Evolutionary conservation across 2,329 filamentous ascomycete species (phyloP), one percentile per base, ranked within the genome.

Genomic region (Hypoxylon rubiginosum): DNA sequence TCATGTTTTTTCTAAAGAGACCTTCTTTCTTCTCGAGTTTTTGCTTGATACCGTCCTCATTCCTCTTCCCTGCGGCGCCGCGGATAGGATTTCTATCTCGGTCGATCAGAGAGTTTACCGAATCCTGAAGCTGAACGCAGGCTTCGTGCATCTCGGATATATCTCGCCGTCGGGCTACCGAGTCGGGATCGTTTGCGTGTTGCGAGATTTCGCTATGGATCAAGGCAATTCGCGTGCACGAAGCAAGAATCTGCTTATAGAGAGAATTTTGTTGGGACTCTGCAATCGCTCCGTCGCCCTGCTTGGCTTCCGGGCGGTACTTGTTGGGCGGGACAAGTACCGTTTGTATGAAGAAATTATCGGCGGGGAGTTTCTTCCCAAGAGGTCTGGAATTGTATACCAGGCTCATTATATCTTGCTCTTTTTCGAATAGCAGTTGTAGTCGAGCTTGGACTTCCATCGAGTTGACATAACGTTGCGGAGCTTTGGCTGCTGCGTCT

Each of bases 1-100:
- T 99, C 96, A 99, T 98, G 81, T 99, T 97, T 84, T 97, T 98
- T 74, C 96, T 88, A 84, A 99, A 99, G 30, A 99, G 85, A 70
- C 96, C 96, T 77, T 99, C 97, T 81, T 99, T 99, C 85, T 99
- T 99, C 81, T 99, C 96, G 28, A 99, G 86, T 76, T 94, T 92
- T 77, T 99, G 96, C 82, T 99, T 99, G 82, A 99, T 97, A 72
- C 97, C 96, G 69, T 97, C 94, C 67, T 97, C 92, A 57, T 93
- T 91, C 60, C 90, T 86, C 74, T 91, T 90, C 13, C 90, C 92
- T 28, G 93, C 92, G 17, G 89, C 85, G 55, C 93, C 93, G 69
- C 92, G 90, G 3, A 93, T 85, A 2, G 94, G 92, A 74, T 96
- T 97, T 68, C 94, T 91, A 74, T 94, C 92, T 69, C 91, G 89